These are phyloP conservation scores for Mediolabrus comicus DNA, from an alignment of 108 stramenopile genomes.

Conservation along the genomic window DNA sequence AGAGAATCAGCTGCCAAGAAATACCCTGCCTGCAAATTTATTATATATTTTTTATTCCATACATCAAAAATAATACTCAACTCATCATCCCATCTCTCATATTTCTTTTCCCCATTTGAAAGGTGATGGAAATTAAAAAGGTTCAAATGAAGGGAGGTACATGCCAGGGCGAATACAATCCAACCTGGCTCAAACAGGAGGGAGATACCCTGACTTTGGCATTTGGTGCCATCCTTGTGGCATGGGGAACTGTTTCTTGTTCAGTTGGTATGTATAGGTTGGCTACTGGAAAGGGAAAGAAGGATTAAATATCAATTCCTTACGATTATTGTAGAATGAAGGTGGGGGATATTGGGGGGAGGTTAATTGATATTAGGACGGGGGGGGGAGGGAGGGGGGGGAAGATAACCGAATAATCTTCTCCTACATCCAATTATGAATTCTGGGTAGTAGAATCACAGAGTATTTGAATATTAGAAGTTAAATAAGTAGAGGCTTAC, in stretches of 20 bases:
- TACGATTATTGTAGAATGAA: neutral
- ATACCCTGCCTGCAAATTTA: no score
- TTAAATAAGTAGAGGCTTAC: neutral
- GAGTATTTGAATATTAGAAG: neutral
- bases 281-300: constrained; percentile 84
- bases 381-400: constrained; percentile 1
- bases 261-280: constrained; percentile 60
- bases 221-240: constrained; percentile 51
- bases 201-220: constrained; percentile 45
- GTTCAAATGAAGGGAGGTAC: constrained; percentile 73
- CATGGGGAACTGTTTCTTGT: constrained; percentile 36
- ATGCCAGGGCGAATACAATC: constrained; percentile 70
- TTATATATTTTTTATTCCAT: constrained; percentile 1
- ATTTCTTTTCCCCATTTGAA: neutral
- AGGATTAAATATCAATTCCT: constrained; percentile 17
- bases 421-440: neutral
- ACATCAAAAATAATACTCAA: neutral
- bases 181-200: constrained; percentile 83
- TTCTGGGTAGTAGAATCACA: no score
- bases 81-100: neutral
- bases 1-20: no score
- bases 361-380: neutral
- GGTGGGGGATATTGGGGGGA: neutral
- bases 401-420: neutral
- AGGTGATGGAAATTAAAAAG: constrained; percentile 81